phyloP scores from a whole-genome alignment of 2,329 filamentous ascomycete species.

The Pestalotiopsis sp. region DNA sequence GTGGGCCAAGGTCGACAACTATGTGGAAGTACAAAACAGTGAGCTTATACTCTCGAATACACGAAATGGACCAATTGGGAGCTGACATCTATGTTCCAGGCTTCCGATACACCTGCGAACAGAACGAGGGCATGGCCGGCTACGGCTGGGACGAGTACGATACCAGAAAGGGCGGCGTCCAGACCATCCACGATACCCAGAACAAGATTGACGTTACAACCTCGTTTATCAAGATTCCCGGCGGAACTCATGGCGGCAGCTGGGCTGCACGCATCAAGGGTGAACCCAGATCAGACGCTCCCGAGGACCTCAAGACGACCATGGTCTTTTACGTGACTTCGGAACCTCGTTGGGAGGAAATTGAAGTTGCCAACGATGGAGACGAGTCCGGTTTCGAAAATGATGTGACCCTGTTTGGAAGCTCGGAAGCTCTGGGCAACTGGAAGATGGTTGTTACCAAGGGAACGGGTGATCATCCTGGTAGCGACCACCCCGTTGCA shows the following conservation, averaged over 20 bases:
- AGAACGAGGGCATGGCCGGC: slow-evolving; percentile 88
- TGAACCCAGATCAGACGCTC: slow-evolving; percentile 69
- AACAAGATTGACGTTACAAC: slow-evolving; percentile 92
- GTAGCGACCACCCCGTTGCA: slow-evolving; percentile 68
- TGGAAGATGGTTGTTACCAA: slow-evolving; percentile 80
- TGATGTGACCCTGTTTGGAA: slow-evolving; percentile 72
- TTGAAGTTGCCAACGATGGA: slow-evolving; percentile 61
- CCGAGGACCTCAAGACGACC: slow-evolving; percentile 70
- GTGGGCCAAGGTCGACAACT: slow-evolving; percentile 87
- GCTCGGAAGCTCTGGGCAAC: slow-evolving; percentile 71
- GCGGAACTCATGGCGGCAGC: slow-evolving; percentile 81
- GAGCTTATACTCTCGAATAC: slow-evolving; percentile 33
- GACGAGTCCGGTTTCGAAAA: slow-evolving; percentile 51
- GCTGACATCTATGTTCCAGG: slow-evolving; percentile 48
- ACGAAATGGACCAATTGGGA: background rate
- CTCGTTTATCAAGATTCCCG: slow-evolving; percentile 90
- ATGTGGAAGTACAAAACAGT: slow-evolving; percentile 75
- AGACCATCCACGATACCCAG: slow-evolving; percentile 86
- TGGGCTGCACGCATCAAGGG: slow-evolving; percentile 93
- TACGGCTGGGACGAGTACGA: slow-evolving; percentile 99
- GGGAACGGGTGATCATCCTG: slow-evolving; percentile 64
- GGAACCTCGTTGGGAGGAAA: slow-evolving; percentile 69
- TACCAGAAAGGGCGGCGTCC: slow-evolving; percentile 80
- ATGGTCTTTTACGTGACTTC: slow-evolving; percentile 82
- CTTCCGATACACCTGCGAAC: slow-evolving; percentile 93